phyloP scores from a whole-genome alignment of 2,329 filamentous ascomycete genomes.

The Colletotrichum caudatum region DNA sequence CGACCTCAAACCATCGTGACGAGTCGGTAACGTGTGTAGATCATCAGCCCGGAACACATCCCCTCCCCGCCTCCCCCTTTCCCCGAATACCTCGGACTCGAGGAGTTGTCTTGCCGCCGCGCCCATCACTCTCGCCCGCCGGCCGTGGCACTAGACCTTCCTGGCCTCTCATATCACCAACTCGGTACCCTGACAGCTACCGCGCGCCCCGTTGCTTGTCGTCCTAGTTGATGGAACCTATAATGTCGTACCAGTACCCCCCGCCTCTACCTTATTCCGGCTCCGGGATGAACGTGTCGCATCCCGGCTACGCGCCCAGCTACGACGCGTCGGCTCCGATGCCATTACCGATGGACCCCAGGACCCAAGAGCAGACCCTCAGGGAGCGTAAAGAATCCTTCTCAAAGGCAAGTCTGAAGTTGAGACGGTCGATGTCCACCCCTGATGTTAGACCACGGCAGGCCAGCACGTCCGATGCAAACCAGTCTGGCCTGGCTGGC shows the following conservation, averaged over 20 bases:
- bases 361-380: slow-evolving; percentile 43
- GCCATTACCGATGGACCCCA: slow-evolving; percentile 20
- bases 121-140: background rate
- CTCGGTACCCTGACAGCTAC: slow-evolving; percentile 49
- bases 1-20: background rate
- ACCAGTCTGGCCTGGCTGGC: slow-evolving; percentile 52
- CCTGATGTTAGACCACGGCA: slow-evolving; percentile 60
- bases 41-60: background rate
- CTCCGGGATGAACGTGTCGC: slow-evolving; percentile 57
- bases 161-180: slow-evolving; percentile 50
- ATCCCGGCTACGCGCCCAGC: slow-evolving; percentile 52
- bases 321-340: slow-evolving; percentile 50
- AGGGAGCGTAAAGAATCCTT: slow-evolving; percentile 54
- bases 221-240: slow-evolving; percentile 53
- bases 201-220: slow-evolving; percentile 47
- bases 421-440: slow-evolving; percentile 64
- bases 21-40: background rate
- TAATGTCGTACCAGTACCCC: slow-evolving; percentile 65
- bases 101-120: slow-evolving; percentile 3
- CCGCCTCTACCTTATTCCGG: slow-evolving; percentile 55
- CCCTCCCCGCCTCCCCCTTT: background rate
- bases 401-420: slow-evolving; percentile 53
- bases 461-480: slow-evolving; percentile 52
- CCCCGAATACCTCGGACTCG: background rate
- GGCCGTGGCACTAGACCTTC: slow-evolving; percentile 1